A percentile compares a stretch with the other conserved stretches of the same genome.
Evolutionary conservation across 2,329 filamentous ascomycete genomes (phyloP).

Genomic region (Arthroderma uncinatum): DNA sequence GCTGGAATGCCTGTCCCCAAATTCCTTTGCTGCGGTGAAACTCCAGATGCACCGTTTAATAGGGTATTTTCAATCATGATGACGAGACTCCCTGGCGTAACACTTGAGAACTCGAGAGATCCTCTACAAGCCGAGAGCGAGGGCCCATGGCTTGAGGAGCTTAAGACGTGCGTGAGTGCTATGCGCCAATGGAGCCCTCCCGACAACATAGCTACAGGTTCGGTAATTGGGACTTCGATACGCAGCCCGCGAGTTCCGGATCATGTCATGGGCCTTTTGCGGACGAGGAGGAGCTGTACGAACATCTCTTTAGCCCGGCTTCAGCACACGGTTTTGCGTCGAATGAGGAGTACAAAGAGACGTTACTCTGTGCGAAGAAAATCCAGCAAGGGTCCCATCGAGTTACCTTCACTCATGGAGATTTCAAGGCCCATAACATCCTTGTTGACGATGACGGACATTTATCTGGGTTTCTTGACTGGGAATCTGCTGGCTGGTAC

Average conservation of each 20-base stretch:
- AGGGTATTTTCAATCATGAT: constrained; percentile 29
- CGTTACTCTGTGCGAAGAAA: constrained; percentile 18
- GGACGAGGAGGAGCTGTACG: constrained; percentile 18
- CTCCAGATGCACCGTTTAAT: constrained; percentile 21
- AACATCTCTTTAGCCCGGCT: constrained; percentile 22
- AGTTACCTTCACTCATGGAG: constrained; percentile 20
- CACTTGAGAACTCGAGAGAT: constrained; percentile 23
- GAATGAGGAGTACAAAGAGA: constrained; percentile 19
- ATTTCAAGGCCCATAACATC: constrained; percentile 20
- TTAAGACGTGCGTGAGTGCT: constrained; percentile 24
- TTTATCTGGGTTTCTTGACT: constrained; percentile 21
- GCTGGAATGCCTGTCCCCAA: constrained; percentile 25
- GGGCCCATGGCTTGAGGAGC: constrained; percentile 25
- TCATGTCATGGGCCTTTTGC: background rate
- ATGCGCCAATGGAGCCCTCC: constrained; percentile 30
- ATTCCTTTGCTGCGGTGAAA: constrained; percentile 21
- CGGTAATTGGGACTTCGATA: constrained; percentile 3
- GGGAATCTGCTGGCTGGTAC: constrained; percentile 17
- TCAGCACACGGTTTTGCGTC: constrained; percentile 23
- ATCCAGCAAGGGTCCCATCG: constrained; percentile 11
- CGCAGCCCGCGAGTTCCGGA: background rate
- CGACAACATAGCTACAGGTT: constrained; percentile 22
- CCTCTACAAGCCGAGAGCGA: constrained; percentile 21
- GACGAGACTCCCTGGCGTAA: background rate
- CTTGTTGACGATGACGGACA: constrained; percentile 16